Evolutionary conservation across 139 green algal genomes (phyloP).

Genomic region (Ettlia oleoabundans): DNA sequence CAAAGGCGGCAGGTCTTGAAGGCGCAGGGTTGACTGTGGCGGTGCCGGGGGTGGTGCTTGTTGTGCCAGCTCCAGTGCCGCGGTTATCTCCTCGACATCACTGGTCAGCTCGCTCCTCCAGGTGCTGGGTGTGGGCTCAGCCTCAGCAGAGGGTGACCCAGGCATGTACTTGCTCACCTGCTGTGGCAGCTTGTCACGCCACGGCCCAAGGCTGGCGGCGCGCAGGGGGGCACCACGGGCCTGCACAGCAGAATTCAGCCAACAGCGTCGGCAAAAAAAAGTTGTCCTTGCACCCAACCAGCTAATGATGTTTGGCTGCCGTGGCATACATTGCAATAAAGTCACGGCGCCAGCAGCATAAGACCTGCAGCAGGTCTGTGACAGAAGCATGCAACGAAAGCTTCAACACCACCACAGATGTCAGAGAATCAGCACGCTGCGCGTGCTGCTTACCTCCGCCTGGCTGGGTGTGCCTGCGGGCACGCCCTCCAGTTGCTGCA

Average conservation of each 20-base stretch:
- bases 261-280: too few species aligned
- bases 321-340: too few species aligned
- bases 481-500: conserved; percentile 7
- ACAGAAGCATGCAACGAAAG: too few species aligned
- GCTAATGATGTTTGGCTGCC: too few species aligned
- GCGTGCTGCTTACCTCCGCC: too few species aligned
- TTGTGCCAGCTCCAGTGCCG: not conserved
- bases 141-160: not conserved
- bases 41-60: too few species aligned
- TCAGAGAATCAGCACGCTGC: too few species aligned
- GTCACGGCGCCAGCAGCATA: too few species aligned
- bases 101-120: not conserved
- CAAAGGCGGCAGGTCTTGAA: conserved; percentile 17
- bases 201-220: conserved; percentile 17
- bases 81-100: not conserved
- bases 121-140: not conserved
- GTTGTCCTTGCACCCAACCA: too few species aligned
- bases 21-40: not conserved
- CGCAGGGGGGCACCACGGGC: conserved; percentile 4
- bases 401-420: too few species aligned
- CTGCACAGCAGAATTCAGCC: too few species aligned
- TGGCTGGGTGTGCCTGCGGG: not conserved
- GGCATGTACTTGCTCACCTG: not conserved
- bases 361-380: too few species aligned
- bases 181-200: conserved; percentile 23